Percentiles rank a stretch among this genome's conserved stretches.
phyloP scores from a whole-genome alignment of 306 rosid species.

The Bauhinia variegata region DNA sequence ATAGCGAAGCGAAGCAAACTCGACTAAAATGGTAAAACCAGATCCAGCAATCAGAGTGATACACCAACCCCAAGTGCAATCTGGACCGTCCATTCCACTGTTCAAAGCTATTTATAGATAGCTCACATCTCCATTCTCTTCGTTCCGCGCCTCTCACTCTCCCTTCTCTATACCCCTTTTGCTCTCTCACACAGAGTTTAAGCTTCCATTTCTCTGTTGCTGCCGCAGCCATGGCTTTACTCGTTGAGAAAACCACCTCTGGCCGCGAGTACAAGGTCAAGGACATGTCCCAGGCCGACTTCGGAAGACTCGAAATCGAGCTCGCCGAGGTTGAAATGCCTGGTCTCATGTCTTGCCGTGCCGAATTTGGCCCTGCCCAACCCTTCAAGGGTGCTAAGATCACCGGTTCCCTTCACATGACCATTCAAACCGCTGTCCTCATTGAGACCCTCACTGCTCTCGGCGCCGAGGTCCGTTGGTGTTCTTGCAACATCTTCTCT shows the following conservation, averaged over 20 bases:
- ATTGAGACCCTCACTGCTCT: slow-evolving; percentile 95
- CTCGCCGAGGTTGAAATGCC: slow-evolving; percentile 99
- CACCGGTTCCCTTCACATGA: slow-evolving; percentile 99
- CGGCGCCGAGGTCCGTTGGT: slow-evolving; percentile 97
- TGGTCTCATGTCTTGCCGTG: slow-evolving; percentile 65
- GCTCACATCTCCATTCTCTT: background rate
- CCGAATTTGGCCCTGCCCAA: slow-evolving; percentile 71
- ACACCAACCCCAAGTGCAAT: slow-evolving; percentile 32
- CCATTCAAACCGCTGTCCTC: slow-evolving; percentile 94
- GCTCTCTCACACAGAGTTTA: background rate
- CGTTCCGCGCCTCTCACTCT: too few relatives aligned
- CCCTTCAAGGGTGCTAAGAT: slow-evolving; percentile 85
- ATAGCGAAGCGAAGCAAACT: background rate
- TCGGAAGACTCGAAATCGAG: slow-evolving; percentile 83
- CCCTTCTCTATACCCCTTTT: background rate
- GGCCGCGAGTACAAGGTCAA: slow-evolving; percentile 97
- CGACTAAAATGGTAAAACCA: background rate
- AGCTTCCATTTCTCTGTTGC: background rate
- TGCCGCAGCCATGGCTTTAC: slow-evolving; percentile 59
- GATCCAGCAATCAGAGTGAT: background rate
- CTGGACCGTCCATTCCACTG: slow-evolving; percentile 38
- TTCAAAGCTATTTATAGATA: slow-evolving; percentile 43
- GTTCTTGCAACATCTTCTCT: slow-evolving; percentile 95
- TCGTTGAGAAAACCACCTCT: slow-evolving; percentile 67
- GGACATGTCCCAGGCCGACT: slow-evolving; percentile 92